Evolutionary conservation across 2,329 filamentous ascomycete species (phyloP).

Genomic region (Elsinoe fawcettii): DNA sequence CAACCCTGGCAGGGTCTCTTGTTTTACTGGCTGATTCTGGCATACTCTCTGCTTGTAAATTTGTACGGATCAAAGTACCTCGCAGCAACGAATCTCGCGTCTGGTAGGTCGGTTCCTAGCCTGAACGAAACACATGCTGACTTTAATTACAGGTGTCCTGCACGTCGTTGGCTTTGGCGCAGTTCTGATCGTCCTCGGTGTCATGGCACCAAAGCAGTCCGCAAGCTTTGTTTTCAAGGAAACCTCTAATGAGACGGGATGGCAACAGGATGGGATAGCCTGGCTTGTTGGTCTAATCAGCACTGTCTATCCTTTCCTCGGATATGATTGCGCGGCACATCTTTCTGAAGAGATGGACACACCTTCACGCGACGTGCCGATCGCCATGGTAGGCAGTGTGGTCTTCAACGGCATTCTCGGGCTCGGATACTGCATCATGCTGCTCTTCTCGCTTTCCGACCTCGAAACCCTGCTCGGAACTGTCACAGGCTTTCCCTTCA

Average conservation of each 20-base stretch:
- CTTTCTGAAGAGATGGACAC: slow-evolving; percentile 22
- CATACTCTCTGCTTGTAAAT: slow-evolving; percentile 27
- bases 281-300: slow-evolving; percentile 32
- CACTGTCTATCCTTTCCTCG: slow-evolving; percentile 23
- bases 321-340: slow-evolving; percentile 39
- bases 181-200: slow-evolving; percentile 40
- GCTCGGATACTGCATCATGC: slow-evolving; percentile 19
- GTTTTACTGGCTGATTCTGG: slow-evolving; percentile 20
- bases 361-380: slow-evolving; percentile 10
- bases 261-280: slow-evolving; percentile 36
- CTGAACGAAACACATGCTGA: background rate
- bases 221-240: slow-evolving; percentile 38
- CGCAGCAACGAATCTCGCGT: slow-evolving; percentile 39
- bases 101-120: slow-evolving; percentile 20
- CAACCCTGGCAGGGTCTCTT: slow-evolving; percentile 14
- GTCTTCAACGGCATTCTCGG: slow-evolving; percentile 14
- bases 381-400: background rate
- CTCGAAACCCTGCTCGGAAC: slow-evolving; percentile 23
- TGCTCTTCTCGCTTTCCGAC: slow-evolving; percentile 28
- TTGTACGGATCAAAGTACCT: slow-evolving; percentile 34
- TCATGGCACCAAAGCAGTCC: slow-evolving; percentile 29
- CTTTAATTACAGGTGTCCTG: slow-evolving; percentile 33
- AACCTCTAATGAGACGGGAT: slow-evolving; percentile 39
- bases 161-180: slow-evolving; percentile 49
- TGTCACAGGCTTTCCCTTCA: slow-evolving; percentile 24